Evolutionary conservation across 1,284 basidiomycete species (phyloP), one percentile per base, ranked within the genome.

Genomic region (Naganishia albida): DNA sequence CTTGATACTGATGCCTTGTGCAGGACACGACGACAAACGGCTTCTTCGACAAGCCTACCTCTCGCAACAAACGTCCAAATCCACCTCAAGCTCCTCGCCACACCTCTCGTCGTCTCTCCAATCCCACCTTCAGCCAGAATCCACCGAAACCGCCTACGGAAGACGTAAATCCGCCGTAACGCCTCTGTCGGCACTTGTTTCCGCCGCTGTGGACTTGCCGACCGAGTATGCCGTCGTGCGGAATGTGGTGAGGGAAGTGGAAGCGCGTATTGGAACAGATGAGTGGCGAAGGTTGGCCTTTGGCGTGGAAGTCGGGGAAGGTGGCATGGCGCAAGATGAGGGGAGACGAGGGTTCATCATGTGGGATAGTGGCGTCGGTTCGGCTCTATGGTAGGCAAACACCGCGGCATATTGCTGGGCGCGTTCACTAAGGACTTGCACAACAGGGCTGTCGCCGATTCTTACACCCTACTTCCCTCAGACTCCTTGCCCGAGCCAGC

Each of bases 131-230:
- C 65, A 65, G 50, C 62, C 30, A 25, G 23, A 55, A 23, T 43
- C 25, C 10, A 23, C 46, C 48, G 44, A 59, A 44, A 59, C 63
- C 16, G 42, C 23, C 15, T 25, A 44, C 18, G 25, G 39, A 20
- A 56, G 60, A n/a, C 46, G 57, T 1, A 60, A 52, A 38, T 44
- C 63, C 64, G 68, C 63, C 42, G 60, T 46, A 38, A 48, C 69
- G 67, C 70, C 55, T 8, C 67, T 63, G 54, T 67, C 67, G 13
- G 70, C 73, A 0, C 65, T 83, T 18, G 81, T 81, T 1, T 80
- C 78, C 60, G 78, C 79, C 13, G 76, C 81, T 0, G 77, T 80
- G 0, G 75, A 80, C 59, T 73, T 83, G 46, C 81, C 82, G 7
- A 76, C 75, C 7, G 74, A 81, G 66, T 82, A 80, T 66, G 77